These are phyloP conservation scores for Fusarium camptoceras DNA, from an alignment of 2,329 filamentous ascomycete species.

Conservation along the genomic window DNA sequence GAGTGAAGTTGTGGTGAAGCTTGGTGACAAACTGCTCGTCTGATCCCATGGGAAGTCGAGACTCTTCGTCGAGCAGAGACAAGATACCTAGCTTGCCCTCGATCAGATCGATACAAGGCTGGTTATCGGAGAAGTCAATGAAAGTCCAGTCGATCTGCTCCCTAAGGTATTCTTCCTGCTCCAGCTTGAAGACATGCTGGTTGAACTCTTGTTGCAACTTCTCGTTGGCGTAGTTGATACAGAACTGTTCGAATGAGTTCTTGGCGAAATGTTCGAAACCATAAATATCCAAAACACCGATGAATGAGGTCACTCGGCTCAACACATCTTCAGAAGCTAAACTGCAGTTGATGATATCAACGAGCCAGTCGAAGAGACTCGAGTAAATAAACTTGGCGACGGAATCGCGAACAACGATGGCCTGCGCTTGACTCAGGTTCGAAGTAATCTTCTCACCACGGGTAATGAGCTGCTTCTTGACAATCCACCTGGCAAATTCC, in stretches of 20 bases:
- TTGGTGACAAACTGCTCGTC: constrained; percentile 98
- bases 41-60: constrained; percentile 93
- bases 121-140: constrained; percentile 99
- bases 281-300: constrained; percentile 98
- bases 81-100: constrained; percentile 96
- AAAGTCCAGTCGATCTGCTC: constrained; percentile 99
- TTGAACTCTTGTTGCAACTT: constrained; percentile 99
- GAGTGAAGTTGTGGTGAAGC: constrained; percentile 91
- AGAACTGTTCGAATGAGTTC: constrained; percentile 99
- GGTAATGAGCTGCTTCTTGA: constrained; percentile 98
- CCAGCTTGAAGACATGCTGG: constrained; percentile 98
- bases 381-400: constrained; percentile 99
- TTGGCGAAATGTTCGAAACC: constrained; percentile 99
- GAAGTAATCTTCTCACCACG: constrained; percentile 98
- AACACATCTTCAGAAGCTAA: constrained; percentile 90
- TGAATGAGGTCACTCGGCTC: constrained; percentile 86
- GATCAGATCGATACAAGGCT: constrained; percentile 98
- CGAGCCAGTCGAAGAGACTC: constrained; percentile 97
- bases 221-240: constrained; percentile 99
- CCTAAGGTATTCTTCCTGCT: constrained; percentile 96
- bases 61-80: constrained; percentile 94
- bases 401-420: constrained; percentile 93
- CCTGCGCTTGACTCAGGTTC: constrained; percentile 92
- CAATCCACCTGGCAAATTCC: constrained; percentile 96
- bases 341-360: constrained; percentile 94